Evolutionary conservation across 345 rosid species (phyloP).

Genomic region (Eucalyptus shirleyi): DNA sequence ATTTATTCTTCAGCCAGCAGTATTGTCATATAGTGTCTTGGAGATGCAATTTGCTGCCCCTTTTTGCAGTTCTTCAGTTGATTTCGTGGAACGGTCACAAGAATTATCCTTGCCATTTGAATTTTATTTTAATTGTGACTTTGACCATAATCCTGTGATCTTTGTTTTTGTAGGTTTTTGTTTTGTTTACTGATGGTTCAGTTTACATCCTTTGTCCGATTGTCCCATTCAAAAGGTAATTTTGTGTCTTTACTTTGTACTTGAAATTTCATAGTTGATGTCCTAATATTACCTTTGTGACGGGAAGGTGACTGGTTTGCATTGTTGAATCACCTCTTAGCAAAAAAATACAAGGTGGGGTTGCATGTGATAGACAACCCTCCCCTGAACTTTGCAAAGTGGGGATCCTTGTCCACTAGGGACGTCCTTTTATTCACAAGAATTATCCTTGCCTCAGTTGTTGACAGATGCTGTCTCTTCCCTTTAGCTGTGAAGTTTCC

Average conservation of each 20-base stretch:
- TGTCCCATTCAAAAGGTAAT: slow-evolving; percentile 88
- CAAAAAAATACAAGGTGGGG: background rate
- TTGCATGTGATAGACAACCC: background rate
- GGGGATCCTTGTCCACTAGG: background rate
- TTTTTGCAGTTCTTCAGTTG: background rate
- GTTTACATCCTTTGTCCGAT: slow-evolving; percentile 80
- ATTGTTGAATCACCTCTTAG: background rate
- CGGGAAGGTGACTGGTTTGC: background rate
- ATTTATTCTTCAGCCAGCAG: background rate
- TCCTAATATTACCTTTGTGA: background rate
- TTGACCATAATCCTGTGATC: background rate
- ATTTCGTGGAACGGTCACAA: background rate
- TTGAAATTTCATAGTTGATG: background rate
- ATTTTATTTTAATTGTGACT: background rate
- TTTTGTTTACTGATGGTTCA: slow-evolving; percentile 76
- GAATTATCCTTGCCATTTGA: background rate
- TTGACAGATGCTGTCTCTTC: background rate
- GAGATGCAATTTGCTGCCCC: background rate
- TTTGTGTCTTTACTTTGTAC: background rate
- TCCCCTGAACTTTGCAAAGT: background rate
- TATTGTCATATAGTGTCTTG: background rate
- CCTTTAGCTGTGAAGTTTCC: background rate
- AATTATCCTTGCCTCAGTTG: background rate
- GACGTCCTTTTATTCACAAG: background rate
- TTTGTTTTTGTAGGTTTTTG: slow-evolving; percentile 58